Percentiles rank a stretch among this genome's conserved stretches.
These are phyloP conservation scores for Ramalina peruviana DNA, from an alignment of 495 filamentous ascomycete species.

Conservation along the genomic window DNA sequence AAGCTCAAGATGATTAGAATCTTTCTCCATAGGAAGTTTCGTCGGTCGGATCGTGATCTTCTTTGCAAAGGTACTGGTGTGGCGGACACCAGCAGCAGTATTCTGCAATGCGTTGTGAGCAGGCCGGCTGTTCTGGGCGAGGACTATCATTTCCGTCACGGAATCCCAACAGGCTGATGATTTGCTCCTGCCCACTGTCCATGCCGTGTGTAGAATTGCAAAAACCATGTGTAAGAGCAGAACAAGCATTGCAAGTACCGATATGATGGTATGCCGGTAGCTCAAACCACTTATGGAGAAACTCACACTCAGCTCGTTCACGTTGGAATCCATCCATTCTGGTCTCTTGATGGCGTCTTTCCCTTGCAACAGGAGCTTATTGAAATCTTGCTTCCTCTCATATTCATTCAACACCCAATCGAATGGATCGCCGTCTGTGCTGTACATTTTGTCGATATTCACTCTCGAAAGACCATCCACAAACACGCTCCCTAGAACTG, in stretches of 20 bases:
- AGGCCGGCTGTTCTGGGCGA: background rate
- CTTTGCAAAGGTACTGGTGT: background rate
- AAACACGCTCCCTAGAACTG: conserved; percentile 8
- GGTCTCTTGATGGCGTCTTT: background rate
- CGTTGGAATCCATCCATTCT: background rate
- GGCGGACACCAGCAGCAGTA: background rate
- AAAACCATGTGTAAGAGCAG: background rate
- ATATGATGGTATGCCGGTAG: background rate
- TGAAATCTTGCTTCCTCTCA: background rate
- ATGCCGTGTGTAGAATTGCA: background rate
- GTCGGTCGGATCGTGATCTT: background rate
- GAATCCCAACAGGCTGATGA: conserved; percentile 4
- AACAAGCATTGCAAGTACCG: background rate
- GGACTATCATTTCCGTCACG: background rate
- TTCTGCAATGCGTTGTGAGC: background rate
- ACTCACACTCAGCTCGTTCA: background rate
- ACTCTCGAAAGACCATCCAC: conserved; percentile 10
- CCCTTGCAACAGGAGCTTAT: background rate
- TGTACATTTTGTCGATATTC: conserved; percentile 5
- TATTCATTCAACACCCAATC: conserved; percentile 2
- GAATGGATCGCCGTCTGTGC: background rate
- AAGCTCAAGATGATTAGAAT: background rate
- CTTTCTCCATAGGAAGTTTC: background rate
- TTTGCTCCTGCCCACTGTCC: background rate
- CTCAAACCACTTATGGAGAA: background rate